phyloP scores from a whole-genome alignment of 2,329 filamentous ascomycete species.

The Lachnellula willkommii region DNA sequence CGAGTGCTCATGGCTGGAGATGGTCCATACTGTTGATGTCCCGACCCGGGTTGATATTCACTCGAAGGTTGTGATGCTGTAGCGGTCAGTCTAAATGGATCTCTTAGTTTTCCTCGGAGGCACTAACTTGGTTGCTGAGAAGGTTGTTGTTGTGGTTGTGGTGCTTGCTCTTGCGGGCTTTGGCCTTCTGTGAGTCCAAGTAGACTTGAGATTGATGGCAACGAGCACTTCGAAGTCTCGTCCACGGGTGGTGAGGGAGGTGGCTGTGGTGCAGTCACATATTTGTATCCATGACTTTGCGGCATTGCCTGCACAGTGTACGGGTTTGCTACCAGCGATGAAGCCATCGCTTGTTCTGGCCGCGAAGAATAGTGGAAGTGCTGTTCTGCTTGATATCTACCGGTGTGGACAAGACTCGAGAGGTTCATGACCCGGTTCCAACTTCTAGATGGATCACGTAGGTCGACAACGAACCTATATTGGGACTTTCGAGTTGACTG shows the following conservation, averaged over 20 bases:
- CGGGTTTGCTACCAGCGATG: constrained; percentile 38
- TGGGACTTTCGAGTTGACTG: not conserved
- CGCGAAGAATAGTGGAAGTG: constrained; percentile 25
- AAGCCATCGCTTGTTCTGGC: constrained; percentile 40
- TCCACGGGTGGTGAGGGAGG: constrained; percentile 73
- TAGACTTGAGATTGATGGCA: constrained; percentile 90
- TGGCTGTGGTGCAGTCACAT: constrained; percentile 49
- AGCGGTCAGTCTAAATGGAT: not conserved
- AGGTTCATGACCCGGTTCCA: constrained; percentile 31
- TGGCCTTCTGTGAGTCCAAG: constrained; percentile 74
- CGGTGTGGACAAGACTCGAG: constrained; percentile 32
- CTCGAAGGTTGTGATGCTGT: constrained; percentile 27
- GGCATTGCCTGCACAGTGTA: constrained; percentile 43
- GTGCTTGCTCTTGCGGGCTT: constrained; percentile 47
- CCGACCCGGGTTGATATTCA: constrained; percentile 34
- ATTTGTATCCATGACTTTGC: constrained; percentile 42
- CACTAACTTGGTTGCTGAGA: constrained; percentile 34
- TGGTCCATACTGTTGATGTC: constrained; percentile 43
- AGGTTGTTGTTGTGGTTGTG: constrained; percentile 27
- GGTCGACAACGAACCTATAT: constrained; percentile 1
- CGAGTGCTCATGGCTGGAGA: constrained; percentile 44
- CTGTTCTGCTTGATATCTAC: constrained; percentile 27
- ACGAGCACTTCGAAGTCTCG: constrained; percentile 69
- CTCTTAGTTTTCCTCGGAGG: not conserved
- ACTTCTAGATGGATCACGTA: not conserved